Base-by-base conservation (phyloP, 768 basidiomycete species). In the Calocybe indica region DNA sequence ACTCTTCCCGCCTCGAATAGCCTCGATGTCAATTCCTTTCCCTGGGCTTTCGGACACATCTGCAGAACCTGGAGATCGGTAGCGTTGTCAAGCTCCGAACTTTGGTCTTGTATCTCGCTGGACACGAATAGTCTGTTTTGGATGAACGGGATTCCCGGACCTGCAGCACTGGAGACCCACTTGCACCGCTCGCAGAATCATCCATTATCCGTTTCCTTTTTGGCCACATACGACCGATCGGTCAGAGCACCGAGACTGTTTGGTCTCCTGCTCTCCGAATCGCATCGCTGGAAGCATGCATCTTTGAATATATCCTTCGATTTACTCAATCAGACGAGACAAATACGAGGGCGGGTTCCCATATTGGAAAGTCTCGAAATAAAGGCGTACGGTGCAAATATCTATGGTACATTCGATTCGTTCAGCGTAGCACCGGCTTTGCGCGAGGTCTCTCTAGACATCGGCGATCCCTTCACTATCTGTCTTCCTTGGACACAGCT, bases 371-470 rank as follows among this genome's bases (percentile, higher is more conserved):
- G 5, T 2, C 39, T 47, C 5, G 9, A 15, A 7, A 28, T 46
- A 28, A 28, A 12, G 7, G 37, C 45, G 36, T 9, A 29, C 9
- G 45, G 45, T 7, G n/a, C 8, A 9, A 40, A 32, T 13, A 22
- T 12, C 5, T 34, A n/a, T 13, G 15, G 29, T 3, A 40, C 10
- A 28, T 34, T 40, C 11, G 46, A 47, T 28, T 30, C 12, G 6
- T 47, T 47, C 38, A 22, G 34, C 32, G 38, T 40, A 7, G 46
- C 46, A 5, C 46, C 46, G 5, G 29, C 39, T 4, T 15, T 47
- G 30, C 46, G 38, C 14, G 13, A 32, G 5, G 46, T 37, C 7
- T 5, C 12, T 9, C 10, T 47, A 6, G 7, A 10, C 14, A 29
- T 46, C 36, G 35, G 30, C 12, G 36, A 15, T 38, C 15, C 36